phyloP scores from a whole-genome alignment of 805 yeast species.

The Groenewaldozyma salmanticensis region DNA sequence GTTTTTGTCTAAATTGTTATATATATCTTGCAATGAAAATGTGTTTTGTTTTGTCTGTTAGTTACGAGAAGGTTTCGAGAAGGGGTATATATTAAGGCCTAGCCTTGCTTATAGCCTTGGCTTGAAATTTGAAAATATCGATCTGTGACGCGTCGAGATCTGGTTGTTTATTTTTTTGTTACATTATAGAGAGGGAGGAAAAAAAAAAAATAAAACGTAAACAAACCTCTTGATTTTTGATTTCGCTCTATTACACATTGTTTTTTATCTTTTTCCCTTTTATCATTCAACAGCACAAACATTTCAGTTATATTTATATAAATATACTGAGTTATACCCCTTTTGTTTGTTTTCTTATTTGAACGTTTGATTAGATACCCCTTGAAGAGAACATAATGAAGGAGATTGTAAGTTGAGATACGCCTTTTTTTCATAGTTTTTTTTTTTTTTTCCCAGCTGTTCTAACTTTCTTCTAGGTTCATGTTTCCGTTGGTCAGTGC shows the following conservation, averaged over 20 bases:
- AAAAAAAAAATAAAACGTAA: no score
- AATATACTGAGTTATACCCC: neutral
- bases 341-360: neutral
- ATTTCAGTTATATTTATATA: neutral
- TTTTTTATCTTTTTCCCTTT: neutral
- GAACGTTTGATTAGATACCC: neutral
- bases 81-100: no score
- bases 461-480: slow-evolving; percentile 44
- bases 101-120: no score
- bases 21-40: no score
- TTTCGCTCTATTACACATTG: neutral
- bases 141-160: no score
- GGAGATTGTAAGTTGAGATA: neutral
- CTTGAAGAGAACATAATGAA: neutral
- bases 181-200: no score
- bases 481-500: slow-evolving; percentile 96
- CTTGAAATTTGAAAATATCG: no score
- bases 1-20: no score
- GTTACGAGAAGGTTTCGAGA: no score
- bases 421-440: neutral
- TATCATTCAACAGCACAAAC: neutral
- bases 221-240: neutral
- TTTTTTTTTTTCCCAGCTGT: neutral
- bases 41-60: no score
- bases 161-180: no score